Base-by-base conservation (phyloP, 495 filamentous ascomycete genomes). In the Cercophora sp. region DNA sequence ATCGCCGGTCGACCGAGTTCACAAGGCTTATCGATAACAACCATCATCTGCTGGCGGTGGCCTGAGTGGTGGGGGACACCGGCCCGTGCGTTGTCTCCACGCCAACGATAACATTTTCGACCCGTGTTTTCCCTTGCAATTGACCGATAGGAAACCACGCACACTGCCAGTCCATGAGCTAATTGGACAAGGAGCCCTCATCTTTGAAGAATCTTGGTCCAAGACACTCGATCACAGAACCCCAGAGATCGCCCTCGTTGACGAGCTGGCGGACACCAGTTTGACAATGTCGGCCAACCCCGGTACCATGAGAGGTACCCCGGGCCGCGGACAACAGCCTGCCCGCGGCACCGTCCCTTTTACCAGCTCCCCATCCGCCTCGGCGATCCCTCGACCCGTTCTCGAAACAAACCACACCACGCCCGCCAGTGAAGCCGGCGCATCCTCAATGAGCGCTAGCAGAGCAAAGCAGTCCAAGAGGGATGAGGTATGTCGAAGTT, bases 391-490 rank as follows among this genome's bases (percentile, higher is more conserved):
- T 50, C 81, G 91, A 57, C 91, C 91, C 40, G 85, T 89, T 36
- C 79, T 85, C 27, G 91, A 96, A 29, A 70, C 77, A 35, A 67
- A 72, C 23, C 63, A 74, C 47, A 71, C 76, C 37, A 54, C 67
- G 18, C 22, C 63, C 23, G 56, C 60, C 34, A 88, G 85, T 65
- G 87, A 92, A 48, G 81, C 77, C 51, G 83, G 82, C 37, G 81
- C 79, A 55, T 88, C 89, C 46, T 84, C 87, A 50, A 79, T 88
- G 72, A 95, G 81, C 79, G 87, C 85, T 63, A 96, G 84, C 67
- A 79, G 93, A 65, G 85, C 89, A 72, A 96, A 94, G 73, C 91
- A 96, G 77, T 85, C 85, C 55, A 97, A 96, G 73, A 84, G 89
- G 68, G 93, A 99, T 88, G 93, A 99, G 87, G 93, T 97, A 76